Evolutionary conservation across 2,329 filamentous ascomycete species (phyloP).

Genomic region (Niveomyces coronatus): DNA sequence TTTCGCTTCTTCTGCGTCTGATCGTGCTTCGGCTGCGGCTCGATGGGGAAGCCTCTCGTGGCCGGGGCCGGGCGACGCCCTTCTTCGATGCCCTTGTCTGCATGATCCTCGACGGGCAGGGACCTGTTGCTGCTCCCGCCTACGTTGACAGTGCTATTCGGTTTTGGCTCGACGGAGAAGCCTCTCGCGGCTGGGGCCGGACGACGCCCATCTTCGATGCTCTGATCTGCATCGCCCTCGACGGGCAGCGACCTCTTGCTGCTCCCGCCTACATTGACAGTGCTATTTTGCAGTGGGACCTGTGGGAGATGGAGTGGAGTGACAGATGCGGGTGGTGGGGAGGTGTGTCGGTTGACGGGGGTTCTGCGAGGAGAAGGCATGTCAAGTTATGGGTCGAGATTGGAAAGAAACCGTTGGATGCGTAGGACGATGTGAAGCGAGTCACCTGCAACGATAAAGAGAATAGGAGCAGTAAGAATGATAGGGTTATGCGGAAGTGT

Average conservation of each 20-base stretch:
- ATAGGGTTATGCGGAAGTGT: not conserved
- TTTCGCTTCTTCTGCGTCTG: not conserved
- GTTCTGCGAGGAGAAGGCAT: not conserved
- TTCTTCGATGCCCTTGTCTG: not conserved
- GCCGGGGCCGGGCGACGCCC: not conserved
- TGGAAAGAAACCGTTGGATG: not conserved
- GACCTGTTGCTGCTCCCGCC: constrained; percentile 1
- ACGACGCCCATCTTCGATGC: not conserved
- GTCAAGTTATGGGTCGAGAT: not conserved
- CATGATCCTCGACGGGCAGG: not conserved
- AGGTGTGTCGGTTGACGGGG: not conserved
- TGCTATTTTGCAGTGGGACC: not conserved
- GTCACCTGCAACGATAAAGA: no score
- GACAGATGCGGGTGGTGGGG: no score
- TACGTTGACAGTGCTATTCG: not conserved
- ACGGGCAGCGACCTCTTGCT: not conserved
- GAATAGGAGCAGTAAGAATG: not conserved
- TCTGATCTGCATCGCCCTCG: not conserved
- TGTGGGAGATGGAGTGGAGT: not conserved
- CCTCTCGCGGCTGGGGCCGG: not conserved
- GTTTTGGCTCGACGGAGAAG: no score
- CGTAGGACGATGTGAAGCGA: no score
- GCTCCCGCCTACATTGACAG: not conserved
- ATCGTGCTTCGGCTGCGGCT: not conserved
- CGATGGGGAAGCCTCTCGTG: not conserved